phyloP scores from a whole-genome alignment of 2,329 filamentous ascomycete genomes.

The Cytospora schulzeri region DNA sequence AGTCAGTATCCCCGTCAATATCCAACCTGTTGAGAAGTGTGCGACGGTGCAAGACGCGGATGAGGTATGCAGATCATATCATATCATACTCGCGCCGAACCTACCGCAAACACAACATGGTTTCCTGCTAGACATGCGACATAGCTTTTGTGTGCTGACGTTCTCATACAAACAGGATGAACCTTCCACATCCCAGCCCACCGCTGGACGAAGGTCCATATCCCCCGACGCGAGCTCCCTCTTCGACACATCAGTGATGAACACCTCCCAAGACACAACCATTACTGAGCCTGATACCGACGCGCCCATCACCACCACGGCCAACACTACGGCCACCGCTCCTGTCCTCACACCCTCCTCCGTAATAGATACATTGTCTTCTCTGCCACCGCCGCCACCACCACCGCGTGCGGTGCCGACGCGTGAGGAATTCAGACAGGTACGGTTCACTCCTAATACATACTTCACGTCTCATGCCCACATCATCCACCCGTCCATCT shows the following conservation, averaged over 20 bases:
- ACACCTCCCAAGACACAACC: slow-evolving; percentile 51
- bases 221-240: slow-evolving; percentile 51
- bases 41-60: slow-evolving; percentile 12
- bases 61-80: slow-evolving; percentile 10
- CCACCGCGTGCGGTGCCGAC: slow-evolving; percentile 41
- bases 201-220: slow-evolving; percentile 30
- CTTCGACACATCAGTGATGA: slow-evolving; percentile 51
- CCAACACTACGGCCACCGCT: slow-evolving; percentile 7
- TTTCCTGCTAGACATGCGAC: neutral
- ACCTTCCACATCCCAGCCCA: slow-evolving; percentile 18
- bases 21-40: neutral
- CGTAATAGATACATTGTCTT: slow-evolving; percentile 3
- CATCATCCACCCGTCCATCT: neutral
- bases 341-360: slow-evolving; percentile 1
- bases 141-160: slow-evolving; percentile 3
- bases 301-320: slow-evolving; percentile 29
- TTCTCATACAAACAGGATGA: slow-evolving; percentile 16
- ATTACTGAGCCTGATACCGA: slow-evolving; percentile 52
- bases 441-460: slow-evolving; percentile 34
- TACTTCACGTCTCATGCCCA: neutral
- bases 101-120: neutral
- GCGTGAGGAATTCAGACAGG: slow-evolving; percentile 56
- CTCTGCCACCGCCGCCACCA: slow-evolving; percentile 29
- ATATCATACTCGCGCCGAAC: neutral
- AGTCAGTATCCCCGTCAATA: neutral